Base-by-base conservation (phyloP, 2,329 filamentous ascomycete species). In the Intubia oerlemansii region DNA sequence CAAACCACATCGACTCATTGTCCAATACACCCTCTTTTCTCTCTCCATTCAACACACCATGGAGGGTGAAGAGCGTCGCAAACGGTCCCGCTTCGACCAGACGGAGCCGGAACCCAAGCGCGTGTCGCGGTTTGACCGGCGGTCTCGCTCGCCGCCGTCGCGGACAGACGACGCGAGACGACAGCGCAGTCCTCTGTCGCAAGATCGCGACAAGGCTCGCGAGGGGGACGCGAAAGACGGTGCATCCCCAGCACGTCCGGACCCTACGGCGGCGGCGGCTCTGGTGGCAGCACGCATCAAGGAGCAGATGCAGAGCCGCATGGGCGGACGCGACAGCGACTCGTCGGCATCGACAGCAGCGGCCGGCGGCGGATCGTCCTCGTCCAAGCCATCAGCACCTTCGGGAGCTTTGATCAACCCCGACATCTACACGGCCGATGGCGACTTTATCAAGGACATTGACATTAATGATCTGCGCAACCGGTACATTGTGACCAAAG, bases 401-500 rank as follows among this genome's bases (percentile, higher is more conserved):
- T 44, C 49, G 18, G 51, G 54, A 13, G 59, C 59, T 23, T 68
- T 68, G 35, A 63, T 90, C 49, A 81, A 85, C 43, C 71, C 75
- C 43, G 81, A 90, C 44, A 77, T 92, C 49, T 95, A 95, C 48
- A 77, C 91, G 42, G 77, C 84, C 36, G 88, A 95, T 48, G 88
- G 88, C 43, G 88, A 98, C 54, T 95, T 79, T 50, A 95, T 98
- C 55, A 88, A 90, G 53, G 88, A 98, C 47, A 92, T 98, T 46
- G 88, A 95, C 59, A 81, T 98, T 59, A 98, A 98, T 52, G 85
- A 95, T 53, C 57, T 95, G 45, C 76, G 85, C 39, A 98, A 95
- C 50, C 79, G 85, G 43, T 98, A 98, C 53, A 76, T 84, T 50
- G 65, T 98, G 57, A 98, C 85, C 39, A 95, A 93, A 61, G 82